Base-by-base conservation (phyloP, 768 basidiomycete species). In the Suillus occidentalis region DNA sequence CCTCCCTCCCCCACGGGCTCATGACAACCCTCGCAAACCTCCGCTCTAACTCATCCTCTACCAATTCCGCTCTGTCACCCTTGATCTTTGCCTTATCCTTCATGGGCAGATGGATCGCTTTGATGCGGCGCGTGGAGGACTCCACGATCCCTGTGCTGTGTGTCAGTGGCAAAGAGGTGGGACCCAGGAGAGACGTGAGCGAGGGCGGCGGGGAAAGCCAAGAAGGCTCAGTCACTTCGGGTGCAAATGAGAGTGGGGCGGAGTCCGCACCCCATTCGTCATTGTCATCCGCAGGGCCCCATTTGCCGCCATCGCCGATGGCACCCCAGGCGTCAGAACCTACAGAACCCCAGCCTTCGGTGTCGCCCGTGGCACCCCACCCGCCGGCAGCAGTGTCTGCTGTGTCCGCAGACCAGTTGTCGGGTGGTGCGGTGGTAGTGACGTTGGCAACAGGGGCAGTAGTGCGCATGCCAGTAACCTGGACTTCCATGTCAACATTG, bases 101-200 rank as follows among this genome's bases (percentile, higher is more conserved):
- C 16, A 77, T 73, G 3, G 84, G 84, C 10, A 77, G 73, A 1
- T 77, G 68, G 66, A 88, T 72, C 12, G 81, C 75, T 62, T 81
- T 79, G 72, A 92, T 77, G 39, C 83, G 81, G 13, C 91, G 82
- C 62, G 87, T 83, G 1, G 88, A 88, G 40, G 78, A 82, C 75
- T 92, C 91, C 61, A 90, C 85, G 57, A 90, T 75, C 10, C 88
- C 89, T 2, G 87, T 80, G 6, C 80, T 82, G 69, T 91, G 89
- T 0, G 90, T 89, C 61, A 83, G 69, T 0, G 89, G 85, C 42
- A 91, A 74, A 7, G 75, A 72, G 14, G 83, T 85, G 3, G 85
- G 85, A 0, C 89, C 90, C 6, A 91, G 73, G 49, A 85, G 70
- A 6, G 76, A 68, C 49, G 79, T 63, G 43, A 87, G 72, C n/a